Conservation (phyloP, 2,329 filamentous ascomycete species). For the Colletotrichum acutatum region DNA sequence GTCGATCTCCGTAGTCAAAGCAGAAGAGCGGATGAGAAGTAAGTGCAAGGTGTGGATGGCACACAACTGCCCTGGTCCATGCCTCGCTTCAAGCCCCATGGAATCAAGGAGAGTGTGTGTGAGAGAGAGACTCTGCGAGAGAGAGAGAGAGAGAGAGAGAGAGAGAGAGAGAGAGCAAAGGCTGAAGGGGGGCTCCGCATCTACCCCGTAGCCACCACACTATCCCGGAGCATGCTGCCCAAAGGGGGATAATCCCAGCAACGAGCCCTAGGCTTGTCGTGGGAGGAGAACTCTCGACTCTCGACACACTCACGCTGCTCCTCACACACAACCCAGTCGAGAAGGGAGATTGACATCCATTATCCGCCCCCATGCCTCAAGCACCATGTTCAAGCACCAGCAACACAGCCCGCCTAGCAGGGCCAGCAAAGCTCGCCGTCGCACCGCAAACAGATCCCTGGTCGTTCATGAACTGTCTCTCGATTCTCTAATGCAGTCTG, state of each 20-base stretch:
- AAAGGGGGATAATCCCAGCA: conserved; percentile 17
- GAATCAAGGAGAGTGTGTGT: too few relatives aligned
- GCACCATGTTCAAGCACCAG: not conserved
- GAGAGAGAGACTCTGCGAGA: not conserved
- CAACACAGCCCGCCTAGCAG: not conserved
- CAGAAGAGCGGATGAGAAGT: conserved; percentile 1
- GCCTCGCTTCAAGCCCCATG: conserved; percentile 10
- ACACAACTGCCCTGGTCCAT: conserved; percentile 14
- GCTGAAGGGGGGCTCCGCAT: conserved; percentile 14
- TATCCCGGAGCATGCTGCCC: conserved; percentile 17
- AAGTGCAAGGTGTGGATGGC: not conserved
- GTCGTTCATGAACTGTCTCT: not conserved
- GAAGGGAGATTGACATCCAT: conserved; percentile 20
- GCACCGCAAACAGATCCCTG: not conserved
- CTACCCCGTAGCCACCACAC: conserved; percentile 13
- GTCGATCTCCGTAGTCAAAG: conserved; percentile 20
- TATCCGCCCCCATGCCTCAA: not conserved
- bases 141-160: not conserved
- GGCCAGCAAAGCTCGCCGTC: conserved; percentile 3
- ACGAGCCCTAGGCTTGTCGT: not conserved
- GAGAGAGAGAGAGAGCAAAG: conserved; percentile 3
- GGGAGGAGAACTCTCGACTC: not conserved
- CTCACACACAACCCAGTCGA: not conserved
- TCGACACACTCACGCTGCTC: not conserved
- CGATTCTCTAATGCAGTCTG: not conserved